Base-by-base conservation (phyloP, 192 early-diverging fungal species). In the Coemansia sp. region DNA sequence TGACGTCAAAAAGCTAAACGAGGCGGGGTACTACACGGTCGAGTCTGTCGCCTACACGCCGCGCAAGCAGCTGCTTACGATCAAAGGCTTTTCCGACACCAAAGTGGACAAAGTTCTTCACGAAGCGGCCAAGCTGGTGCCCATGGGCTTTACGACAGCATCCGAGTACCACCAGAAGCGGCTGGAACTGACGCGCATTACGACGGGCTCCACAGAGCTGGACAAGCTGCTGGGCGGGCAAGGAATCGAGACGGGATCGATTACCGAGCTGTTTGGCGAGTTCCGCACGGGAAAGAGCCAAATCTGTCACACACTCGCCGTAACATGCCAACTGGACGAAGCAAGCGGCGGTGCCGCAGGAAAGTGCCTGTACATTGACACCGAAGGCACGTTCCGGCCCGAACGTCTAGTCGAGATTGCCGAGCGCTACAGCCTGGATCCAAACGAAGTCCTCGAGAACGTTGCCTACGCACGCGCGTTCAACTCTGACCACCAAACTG, bases 271-370 rank as follows among this genome's bases (percentile, higher is more conserved):
- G 0, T 98, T 97, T 89, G 96, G 96, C 29, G 96, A 98, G 79
- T 98, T 98, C 68, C 80, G 96, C 53, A 98, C 96, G 6, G 96
- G 96, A 64, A 98, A 98, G 78, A 96, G 91, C 62, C 96, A 98
- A 70, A 64, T 98, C 11, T 97, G 96, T 73, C 96, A 98, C 61
- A 94, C 90, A 25, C 77, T 98, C 37, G 94, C 96, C 5, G 94
- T 98, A 21, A 93, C 91, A n/a, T 94, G 93, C 64, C 96, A 98
- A 85, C 84, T 98, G 29, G 95, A 95, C 14, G 81, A 86, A 27
- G 83, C 89, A 23, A 90, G 92, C 87, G 93, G 92, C 19, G 96
- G 96, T 5, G 96, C 89, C 3, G 93, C 92, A 75, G 96, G 96
- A 47, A 94, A 92, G 64, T 96, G 94, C 53, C 70, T 98, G 62